Evolutionary conservation across 75 land plant species (phyloP).

Genomic region (Azolla pinnata): DNA sequence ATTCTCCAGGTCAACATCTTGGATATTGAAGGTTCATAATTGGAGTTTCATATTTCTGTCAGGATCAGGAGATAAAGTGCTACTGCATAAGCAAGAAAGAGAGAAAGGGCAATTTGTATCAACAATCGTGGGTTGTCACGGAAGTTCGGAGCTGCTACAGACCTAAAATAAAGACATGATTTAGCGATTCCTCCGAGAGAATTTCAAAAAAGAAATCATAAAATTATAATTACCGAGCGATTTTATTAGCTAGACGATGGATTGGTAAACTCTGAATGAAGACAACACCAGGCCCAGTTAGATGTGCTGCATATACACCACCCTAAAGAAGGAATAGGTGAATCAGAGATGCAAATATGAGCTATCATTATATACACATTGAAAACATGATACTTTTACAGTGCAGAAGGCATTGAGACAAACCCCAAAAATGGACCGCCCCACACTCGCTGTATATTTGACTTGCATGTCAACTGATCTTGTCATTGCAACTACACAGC

Average conservation of each 20-base stretch:
- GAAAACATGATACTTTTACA: neutral
- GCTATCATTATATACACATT: no score
- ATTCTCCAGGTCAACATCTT: no score
- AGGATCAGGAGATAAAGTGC: conserved; percentile 61
- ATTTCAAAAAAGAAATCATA: neutral
- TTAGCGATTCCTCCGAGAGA: neutral
- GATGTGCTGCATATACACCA: conserved; percentile 5
- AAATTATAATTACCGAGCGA: conserved; percentile 50
- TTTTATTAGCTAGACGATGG: conserved; percentile 57
- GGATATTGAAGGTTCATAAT: no score
- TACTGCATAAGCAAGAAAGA: conserved; percentile 65
- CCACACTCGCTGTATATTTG: conserved; percentile 36
- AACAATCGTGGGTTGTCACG: conserved; percentile 83
- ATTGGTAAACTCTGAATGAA: conserved; percentile 88
- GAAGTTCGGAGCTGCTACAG: conserved; percentile 73
- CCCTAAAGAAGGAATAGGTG: neutral
- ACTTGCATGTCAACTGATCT: conserved; percentile 45
- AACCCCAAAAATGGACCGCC: conserved; percentile 73
- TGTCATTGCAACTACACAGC: conserved; percentile 65
- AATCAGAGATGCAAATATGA: conserved; percentile 3
- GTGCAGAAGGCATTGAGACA: neutral
- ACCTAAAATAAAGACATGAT: conserved; percentile 34
- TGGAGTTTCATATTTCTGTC: conserved; percentile 56
- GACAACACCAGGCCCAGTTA: conserved; percentile 92
- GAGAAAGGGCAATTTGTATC: conserved; percentile 54